A percentile compares a stretch with the other conserved stretches of the same genome.
These are phyloP conservation scores for Ocimum tenuiflorum DNA, from an alignment of 257 asterid genomes.

Conservation along the genomic window DNA sequence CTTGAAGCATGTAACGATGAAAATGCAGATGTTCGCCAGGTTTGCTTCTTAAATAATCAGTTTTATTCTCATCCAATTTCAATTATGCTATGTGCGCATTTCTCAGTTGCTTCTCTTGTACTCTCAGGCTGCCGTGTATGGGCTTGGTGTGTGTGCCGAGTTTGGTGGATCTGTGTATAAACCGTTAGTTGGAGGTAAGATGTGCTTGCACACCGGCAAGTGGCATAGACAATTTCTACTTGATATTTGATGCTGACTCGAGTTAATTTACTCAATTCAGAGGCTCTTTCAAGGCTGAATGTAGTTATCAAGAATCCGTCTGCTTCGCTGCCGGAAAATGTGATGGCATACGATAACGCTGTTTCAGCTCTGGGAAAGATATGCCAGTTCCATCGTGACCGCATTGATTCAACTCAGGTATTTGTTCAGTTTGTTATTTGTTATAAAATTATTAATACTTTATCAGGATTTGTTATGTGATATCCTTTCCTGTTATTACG, in stretches of 20 bases:
- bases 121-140: constrained; percentile 93
- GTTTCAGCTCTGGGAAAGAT: constrained; percentile 89
- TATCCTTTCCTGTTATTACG: no score
- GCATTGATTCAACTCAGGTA: constrained; percentile 75
- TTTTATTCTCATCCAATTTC: neutral
- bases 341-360: constrained; percentile 92
- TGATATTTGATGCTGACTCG: neutral
- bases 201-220: constrained; percentile 12
- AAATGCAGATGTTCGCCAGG: constrained; percentile 89
- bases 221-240: neutral
- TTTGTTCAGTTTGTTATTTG: no score
- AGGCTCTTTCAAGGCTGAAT: constrained; percentile 87
- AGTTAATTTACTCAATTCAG: constrained; percentile 36
- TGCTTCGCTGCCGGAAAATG: constrained; percentile 56
- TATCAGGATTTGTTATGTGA: neutral
- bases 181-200: constrained; percentile 78
- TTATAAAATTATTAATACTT: neutral
- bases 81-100: constrained; percentile 3
- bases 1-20: constrained; percentile 94
- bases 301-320: constrained; percentile 66
- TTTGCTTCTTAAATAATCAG: constrained; percentile 13
- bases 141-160: no score
- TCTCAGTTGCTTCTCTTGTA: constrained; percentile 15
- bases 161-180: constrained; percentile 77
- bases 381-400: constrained; percentile 76